Evolutionary conservation across 2,329 filamentous ascomycete species (phyloP).

Genomic region (Diaporthe sp.): DNA sequence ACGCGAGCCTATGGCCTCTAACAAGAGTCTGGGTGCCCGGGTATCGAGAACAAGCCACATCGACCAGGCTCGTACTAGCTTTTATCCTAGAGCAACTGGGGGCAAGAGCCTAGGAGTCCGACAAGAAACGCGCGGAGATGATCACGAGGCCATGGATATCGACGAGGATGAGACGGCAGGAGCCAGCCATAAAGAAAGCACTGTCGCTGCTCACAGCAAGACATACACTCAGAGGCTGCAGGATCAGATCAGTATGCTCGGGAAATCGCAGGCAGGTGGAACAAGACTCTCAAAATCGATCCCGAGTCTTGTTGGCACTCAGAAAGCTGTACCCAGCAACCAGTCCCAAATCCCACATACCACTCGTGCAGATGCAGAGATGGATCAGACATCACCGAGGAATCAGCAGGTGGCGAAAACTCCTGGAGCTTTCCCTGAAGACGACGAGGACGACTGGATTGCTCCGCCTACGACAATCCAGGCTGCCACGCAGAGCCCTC

Average conservation of each 20-base stretch:
- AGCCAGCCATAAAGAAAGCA: constrained; percentile 60
- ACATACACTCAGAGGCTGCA: constrained; percentile 94
- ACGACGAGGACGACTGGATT: constrained; percentile 76
- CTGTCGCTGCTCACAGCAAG: constrained; percentile 78
- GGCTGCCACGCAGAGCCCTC: constrained; percentile 56
- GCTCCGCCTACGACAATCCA: constrained; percentile 61
- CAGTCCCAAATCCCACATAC: constrained; percentile 48
- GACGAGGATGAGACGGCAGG: constrained; percentile 56
- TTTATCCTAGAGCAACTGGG: constrained; percentile 79
- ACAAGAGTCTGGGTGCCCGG: constrained; percentile 84
- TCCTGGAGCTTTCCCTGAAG: constrained; percentile 72
- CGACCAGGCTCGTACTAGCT: constrained; percentile 79
- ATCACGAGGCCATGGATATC: constrained; percentile 67
- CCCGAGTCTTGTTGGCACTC: constrained; percentile 53
- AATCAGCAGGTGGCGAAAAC: constrained; percentile 53
- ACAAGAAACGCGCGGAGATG: constrained; percentile 61
- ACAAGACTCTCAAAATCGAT: constrained; percentile 64
- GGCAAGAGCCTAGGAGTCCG: constrained; percentile 76
- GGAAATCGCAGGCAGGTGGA: constrained; percentile 67
- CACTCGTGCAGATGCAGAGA: constrained; percentile 45
- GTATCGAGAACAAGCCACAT: constrained; percentile 83
- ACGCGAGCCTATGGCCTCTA: constrained; percentile 85
- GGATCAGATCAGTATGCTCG: constrained; percentile 86
- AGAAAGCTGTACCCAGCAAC: constrained; percentile 47
- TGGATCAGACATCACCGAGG: constrained; percentile 51